These are phyloP conservation scores for Phytophthora multivora DNA, from an alignment of 352 stramenopile genomes.

Conservation along the genomic window DNA sequence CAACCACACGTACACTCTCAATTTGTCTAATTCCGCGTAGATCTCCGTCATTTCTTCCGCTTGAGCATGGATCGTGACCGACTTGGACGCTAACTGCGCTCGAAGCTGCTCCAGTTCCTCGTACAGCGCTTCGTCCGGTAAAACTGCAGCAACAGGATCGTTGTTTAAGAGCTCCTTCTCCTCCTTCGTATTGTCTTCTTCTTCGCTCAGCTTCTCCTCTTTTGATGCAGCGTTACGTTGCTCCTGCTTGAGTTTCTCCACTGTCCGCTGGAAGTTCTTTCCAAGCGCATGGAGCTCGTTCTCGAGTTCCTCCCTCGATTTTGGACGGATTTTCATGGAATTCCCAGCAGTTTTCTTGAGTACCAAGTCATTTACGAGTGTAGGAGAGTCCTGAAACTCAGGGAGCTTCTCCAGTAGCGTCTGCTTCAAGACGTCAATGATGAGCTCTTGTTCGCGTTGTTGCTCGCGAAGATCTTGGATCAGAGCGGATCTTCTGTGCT, in stretches of 20 bases:
- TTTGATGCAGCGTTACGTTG: slow-evolving; percentile 31
- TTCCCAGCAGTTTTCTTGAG: slow-evolving; percentile 80
- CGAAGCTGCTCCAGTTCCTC: slow-evolving; percentile 67
- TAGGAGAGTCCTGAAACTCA: slow-evolving; percentile 66
- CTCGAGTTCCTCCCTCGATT: slow-evolving; percentile 87
- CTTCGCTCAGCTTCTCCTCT: slow-evolving; percentile 38
- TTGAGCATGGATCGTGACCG: slow-evolving; percentile 61
- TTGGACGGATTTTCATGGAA: slow-evolving; percentile 82
- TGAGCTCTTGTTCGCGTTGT: slow-evolving; percentile 81
- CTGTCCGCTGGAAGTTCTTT: slow-evolving; percentile 68
- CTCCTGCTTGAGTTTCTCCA: slow-evolving; percentile 67
- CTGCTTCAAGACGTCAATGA: slow-evolving; percentile 88
- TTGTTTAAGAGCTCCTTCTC: slow-evolving; percentile 29
- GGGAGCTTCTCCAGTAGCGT: slow-evolving; percentile 62
- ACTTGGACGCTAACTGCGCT: slow-evolving; percentile 61
- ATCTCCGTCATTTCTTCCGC: slow-evolving; percentile 63
- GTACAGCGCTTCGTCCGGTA: slow-evolving; percentile 39
- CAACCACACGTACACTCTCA: slow-evolving; percentile 33
- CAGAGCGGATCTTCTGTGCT: slow-evolving; percentile 83
- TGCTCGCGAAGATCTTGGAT: slow-evolving; percentile 84
- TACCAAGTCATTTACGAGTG: slow-evolving; percentile 87
- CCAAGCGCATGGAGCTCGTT: slow-evolving; percentile 77
- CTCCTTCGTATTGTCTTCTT: slow-evolving; percentile 29
- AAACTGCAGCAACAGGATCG: slow-evolving; percentile 2
- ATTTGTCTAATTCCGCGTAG: slow-evolving; percentile 61